Evolutionary conservation across 2,329 filamentous ascomycete genomes (phyloP).

Genomic region (Beauveria medogensis): DNA sequence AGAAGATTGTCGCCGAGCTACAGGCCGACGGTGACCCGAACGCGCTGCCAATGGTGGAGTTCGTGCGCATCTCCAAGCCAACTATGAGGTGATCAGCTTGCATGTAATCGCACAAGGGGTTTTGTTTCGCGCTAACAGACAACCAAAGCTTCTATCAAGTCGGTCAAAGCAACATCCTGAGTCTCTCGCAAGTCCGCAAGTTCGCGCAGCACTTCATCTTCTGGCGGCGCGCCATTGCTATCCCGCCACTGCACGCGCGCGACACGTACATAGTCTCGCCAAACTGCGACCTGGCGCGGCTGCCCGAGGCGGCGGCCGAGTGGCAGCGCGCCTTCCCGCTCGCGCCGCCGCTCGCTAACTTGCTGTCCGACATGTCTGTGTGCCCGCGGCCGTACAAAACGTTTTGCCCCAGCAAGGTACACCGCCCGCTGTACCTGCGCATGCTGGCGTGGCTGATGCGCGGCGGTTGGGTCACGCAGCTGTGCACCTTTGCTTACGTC

Average conservation of each 20-base stretch:
- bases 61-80: slow-evolving; percentile 66
- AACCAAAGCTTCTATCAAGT: slow-evolving; percentile 54
- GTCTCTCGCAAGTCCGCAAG: slow-evolving; percentile 72
- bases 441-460: slow-evolving; percentile 92
- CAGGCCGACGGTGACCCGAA: slow-evolving; percentile 69
- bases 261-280: slow-evolving; percentile 90
- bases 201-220: slow-evolving; percentile 91
- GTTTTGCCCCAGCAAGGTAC: slow-evolving; percentile 79
- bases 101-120: background rate
- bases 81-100: slow-evolving; percentile 46
- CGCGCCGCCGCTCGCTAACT: slow-evolving; percentile 73
- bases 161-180: slow-evolving; percentile 62
- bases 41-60: slow-evolving; percentile 70
- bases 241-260: slow-evolving; percentile 80
- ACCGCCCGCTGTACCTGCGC: slow-evolving; percentile 78
- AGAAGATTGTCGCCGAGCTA: slow-evolving; percentile 63
- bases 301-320: slow-evolving; percentile 59
- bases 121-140: background rate
- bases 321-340: slow-evolving; percentile 78
- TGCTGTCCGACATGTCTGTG: slow-evolving; percentile 75
- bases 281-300: slow-evolving; percentile 68
- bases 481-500: slow-evolving; percentile 86
- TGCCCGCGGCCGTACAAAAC: slow-evolving; percentile 74
- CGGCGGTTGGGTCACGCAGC: slow-evolving; percentile 86
- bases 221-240: slow-evolving; percentile 87